These are phyloP conservation scores for Pugionium dolabratum DNA, from an alignment of 345 rosid genomes.

Conservation along the genomic window DNA sequence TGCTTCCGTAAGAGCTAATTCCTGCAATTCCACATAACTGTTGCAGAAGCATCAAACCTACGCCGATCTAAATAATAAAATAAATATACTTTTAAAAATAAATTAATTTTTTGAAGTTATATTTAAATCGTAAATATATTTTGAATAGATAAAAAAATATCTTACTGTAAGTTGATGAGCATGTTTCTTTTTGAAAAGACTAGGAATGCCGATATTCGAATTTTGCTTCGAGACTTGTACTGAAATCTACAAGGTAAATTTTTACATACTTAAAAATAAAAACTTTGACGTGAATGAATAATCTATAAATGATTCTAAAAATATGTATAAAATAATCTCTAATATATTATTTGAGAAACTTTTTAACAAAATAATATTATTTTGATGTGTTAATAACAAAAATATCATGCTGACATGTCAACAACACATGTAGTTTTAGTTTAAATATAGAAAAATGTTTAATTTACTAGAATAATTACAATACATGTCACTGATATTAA, in stretches of 20 bases:
- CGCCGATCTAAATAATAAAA: constrained; percentile 22
- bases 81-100: no score
- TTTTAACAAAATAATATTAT: no score
- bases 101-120: no score
- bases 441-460: no score
- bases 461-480: no score
- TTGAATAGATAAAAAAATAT: neutral
- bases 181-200: constrained; percentile 59
- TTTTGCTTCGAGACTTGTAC: constrained; percentile 39
- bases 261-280: neutral
- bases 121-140: no score
- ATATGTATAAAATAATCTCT: no score
- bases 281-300: neutral
- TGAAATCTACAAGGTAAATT: constrained; percentile 41
- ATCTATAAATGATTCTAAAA: neutral
- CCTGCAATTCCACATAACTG: constrained; percentile 32
- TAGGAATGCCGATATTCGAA: constrained; percentile 34
- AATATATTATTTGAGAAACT: no score
- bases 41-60: constrained; percentile 39
- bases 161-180: constrained; percentile 58
- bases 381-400: no score
- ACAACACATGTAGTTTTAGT: no score
- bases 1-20: constrained; percentile 24
- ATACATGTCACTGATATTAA: no score
- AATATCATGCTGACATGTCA: no score